phyloP scores from a whole-genome alignment of 305 asterid species.

The Solanum aculeatissimum region DNA sequence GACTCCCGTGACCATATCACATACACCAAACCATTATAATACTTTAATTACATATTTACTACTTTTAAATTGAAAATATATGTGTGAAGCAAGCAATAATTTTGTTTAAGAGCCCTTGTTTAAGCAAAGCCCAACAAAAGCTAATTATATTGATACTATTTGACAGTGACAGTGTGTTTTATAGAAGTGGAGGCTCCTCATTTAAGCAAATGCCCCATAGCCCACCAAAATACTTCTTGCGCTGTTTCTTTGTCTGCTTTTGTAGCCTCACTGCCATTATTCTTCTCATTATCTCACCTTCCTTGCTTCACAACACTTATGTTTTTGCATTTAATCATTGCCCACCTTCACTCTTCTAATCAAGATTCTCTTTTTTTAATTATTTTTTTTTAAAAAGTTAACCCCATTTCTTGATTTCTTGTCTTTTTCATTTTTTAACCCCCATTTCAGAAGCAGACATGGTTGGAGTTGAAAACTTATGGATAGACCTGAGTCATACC shows the following conservation, averaged over 20 bases:
- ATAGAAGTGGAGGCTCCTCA: constrained; percentile 10
- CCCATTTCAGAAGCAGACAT: constrained; percentile 19
- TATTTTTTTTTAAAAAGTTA: neutral
- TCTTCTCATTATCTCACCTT: neutral
- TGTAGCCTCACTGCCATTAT: neutral
- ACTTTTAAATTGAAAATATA: too few relatives aligned
- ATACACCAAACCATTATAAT: neutral
- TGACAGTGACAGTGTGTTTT: neutral
- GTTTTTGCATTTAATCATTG: constrained; percentile 23
- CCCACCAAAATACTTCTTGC: constrained; percentile 3
- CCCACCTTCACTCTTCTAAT: constrained; percentile 23
- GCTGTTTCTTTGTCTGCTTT: neutral
- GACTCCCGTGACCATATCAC: neutral
- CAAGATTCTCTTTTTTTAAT: neutral
- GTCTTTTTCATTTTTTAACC: constrained; percentile 8
- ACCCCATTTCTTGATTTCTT: constrained; percentile 5
- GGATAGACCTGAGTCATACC: constrained; percentile 33
- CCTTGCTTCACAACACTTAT: neutral
- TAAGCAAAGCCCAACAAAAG: constrained; percentile 45
- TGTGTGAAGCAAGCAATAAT: constrained; percentile 18
- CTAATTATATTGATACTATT: neutral
- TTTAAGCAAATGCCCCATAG: constrained; percentile 23
- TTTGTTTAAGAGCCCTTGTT: constrained; percentile 34
- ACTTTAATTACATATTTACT: neutral
- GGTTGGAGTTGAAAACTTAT: constrained; percentile 22